Conservation (phyloP, 2,329 filamentous ascomycete species). For the Neopestalotiopsis rosae region DNA sequence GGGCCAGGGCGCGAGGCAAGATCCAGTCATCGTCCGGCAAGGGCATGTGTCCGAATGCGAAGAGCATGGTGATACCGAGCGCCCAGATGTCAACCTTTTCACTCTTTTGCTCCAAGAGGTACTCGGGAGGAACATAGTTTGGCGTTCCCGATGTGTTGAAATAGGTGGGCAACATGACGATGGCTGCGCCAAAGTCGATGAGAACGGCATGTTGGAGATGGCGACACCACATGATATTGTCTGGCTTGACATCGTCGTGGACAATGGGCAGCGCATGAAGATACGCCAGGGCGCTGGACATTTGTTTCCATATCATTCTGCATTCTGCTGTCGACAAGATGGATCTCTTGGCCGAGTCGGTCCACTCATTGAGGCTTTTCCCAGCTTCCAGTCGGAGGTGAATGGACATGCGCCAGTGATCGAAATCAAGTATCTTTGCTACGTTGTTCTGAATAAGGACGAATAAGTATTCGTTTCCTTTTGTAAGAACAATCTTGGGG, state of each 20-base stretch:
- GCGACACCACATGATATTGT: slow-evolving; percentile 17
- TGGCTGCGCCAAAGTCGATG: slow-evolving; percentile 9
- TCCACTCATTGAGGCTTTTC: background rate
- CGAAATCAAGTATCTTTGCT: slow-evolving; percentile 6
- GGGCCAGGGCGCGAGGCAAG: background rate
- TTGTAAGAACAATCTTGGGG: background rate
- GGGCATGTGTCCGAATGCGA: slow-evolving; percentile 7
- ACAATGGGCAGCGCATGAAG: slow-evolving; percentile 8
- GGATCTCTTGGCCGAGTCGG: background rate
- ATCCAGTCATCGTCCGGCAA: slow-evolving; percentile 6
- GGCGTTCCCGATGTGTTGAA: slow-evolving; percentile 13
- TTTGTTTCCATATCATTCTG: slow-evolving; percentile 4
- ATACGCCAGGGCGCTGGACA: slow-evolving; percentile 5
- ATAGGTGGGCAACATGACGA: background rate
- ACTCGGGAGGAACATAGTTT: slow-evolving; percentile 10
- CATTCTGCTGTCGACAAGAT: background rate
- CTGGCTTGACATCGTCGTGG: slow-evolving; percentile 16
- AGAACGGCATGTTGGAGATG: background rate
- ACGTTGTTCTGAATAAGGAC: background rate
- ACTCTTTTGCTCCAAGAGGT: background rate
- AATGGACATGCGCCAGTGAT: background rate
- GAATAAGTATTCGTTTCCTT: background rate
- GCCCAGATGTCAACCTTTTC: slow-evolving; percentile 12
- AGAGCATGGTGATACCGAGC: slow-evolving; percentile 15
- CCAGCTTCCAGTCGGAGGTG: slow-evolving; percentile 3